Percentiles rank a stretch among this genome's conserved stretches.
Evolutionary conservation across 78 protist genomes (phyloP).

Genomic region (Ministeria vibrans): DNA sequence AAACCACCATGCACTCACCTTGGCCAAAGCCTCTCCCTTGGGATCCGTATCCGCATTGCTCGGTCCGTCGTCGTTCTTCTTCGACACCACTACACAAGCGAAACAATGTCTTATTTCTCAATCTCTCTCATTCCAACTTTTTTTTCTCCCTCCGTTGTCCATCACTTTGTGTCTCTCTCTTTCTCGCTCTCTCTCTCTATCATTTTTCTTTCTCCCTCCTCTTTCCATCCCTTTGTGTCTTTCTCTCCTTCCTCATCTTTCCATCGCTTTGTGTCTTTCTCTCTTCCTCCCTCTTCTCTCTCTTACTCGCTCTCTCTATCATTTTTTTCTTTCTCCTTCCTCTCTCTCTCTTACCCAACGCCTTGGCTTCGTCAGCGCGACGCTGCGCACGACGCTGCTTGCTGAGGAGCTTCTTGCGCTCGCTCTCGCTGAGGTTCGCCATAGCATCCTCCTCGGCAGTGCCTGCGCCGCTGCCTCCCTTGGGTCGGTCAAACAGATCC

Average conservation of each 20-base stretch:
- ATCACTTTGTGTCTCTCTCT: too few species aligned
- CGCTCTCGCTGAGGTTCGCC: neutral
- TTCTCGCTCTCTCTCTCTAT: too few species aligned
- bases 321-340: neutral
- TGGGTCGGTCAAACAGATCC: neutral
- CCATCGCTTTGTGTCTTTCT: neutral
- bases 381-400: slow-evolving; percentile 7
- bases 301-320: neutral
- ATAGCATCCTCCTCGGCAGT: too few species aligned
- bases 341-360: neutral
- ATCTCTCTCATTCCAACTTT: neutral
- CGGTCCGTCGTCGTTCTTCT: neutral
- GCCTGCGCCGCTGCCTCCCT: neutral
- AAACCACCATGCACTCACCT: neutral
- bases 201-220: too few species aligned
- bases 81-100: too few species aligned
- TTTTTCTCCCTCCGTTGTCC: neutral
- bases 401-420: slow-evolving; percentile 23
- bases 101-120: too few species aligned
- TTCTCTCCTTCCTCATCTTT: neutral
- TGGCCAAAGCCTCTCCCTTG: neutral
- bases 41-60: neutral
- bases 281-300: neutral
- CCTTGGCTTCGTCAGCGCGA: neutral
- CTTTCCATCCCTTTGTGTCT: neutral